These are phyloP conservation scores for Nissolia schottii DNA, from an alignment of 306 rosid species.

Conservation along the genomic window DNA sequence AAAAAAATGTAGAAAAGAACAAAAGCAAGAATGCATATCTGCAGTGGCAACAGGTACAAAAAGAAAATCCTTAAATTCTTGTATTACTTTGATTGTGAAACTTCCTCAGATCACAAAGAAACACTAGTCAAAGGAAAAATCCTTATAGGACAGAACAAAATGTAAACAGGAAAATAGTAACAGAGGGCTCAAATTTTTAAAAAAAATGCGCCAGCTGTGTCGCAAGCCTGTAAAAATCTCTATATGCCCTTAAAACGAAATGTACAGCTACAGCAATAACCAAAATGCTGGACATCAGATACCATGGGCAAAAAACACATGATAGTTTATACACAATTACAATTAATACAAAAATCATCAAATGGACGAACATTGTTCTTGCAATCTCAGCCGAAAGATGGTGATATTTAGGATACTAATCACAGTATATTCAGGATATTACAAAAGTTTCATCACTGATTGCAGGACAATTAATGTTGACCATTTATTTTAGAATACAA, in stretches of 20 bases:
- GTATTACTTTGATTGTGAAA: background rate
- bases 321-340: background rate
- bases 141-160: background rate
- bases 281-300: constrained; percentile 67
- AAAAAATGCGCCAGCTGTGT: constrained; percentile 55
- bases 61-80: background rate
- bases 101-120: background rate
- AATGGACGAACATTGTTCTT: background rate
- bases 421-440: constrained; percentile 31
- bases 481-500: background rate
- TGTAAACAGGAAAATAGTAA: constrained; percentile 71
- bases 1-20: background rate
- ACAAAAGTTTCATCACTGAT: constrained; percentile 42
- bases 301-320: constrained; percentile 49
- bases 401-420: constrained; percentile 44
- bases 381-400: constrained; percentile 84
- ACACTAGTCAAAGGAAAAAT: background rate
- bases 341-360: too few relatives aligned
- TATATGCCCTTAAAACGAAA: constrained; percentile 65
- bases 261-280: constrained; percentile 44
- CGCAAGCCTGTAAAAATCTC: constrained; percentile 58
- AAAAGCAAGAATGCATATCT: background rate
- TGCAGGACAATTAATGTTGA: constrained; percentile 4
- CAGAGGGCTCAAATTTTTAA: constrained; percentile 36
- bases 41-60: background rate